Evolutionary conservation across 1,284 basidiomycete species (phyloP), one percentile per base, ranked within the genome.

Genomic region (Marasmius tenuissimus): DNA sequence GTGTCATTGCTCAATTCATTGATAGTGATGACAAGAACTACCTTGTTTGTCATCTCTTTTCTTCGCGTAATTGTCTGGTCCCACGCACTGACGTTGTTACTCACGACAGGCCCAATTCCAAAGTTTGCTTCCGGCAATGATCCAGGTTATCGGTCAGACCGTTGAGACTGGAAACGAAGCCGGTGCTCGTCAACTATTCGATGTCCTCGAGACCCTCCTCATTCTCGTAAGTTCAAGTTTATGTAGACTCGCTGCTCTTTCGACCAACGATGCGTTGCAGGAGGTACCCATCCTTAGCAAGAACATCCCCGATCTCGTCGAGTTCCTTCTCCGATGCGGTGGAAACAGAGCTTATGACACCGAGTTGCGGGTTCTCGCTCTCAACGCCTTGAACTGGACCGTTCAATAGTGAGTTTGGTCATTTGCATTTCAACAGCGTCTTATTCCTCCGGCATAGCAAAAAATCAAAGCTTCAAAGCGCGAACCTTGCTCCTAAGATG

Each of bases 361-460:
- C 63, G 93, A 93, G 56, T 86, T 98, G 63, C 92, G 97, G 64
- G 87, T 96, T 65, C 92, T 97, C 73, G 91, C 93, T 33, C 85
- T 99, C 62, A 99, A 98, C 73, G 93, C 94, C 20, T 86, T 99
- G 38, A 93, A 95, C 71, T 99, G 97, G 97, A 95, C 92, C 54
- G 90, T 97, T 63, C 92, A 93, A 80, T 97, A 97, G 93, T 89
- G 71, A 63, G 77, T 69, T 14, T n/a, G 47, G 27, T 22, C 18
- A 64, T 3, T 63, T 22, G 42, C 37, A 10, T 27, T 20, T 14
- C 45, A 40, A 49, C 45, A 42, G 52, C 60, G 57, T 45, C 64
- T 55, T 61, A n/a, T 67, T 94, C 11, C 16, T 16, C 50, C n/a
- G 18, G 14, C 16, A 6, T 52, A 66, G 93, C 81, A 99, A 98